These are phyloP conservation scores for Berkeleyomyces rouxiae DNA, from an alignment of 2,329 filamentous ascomycete genomes.

Conservation along the genomic window DNA sequence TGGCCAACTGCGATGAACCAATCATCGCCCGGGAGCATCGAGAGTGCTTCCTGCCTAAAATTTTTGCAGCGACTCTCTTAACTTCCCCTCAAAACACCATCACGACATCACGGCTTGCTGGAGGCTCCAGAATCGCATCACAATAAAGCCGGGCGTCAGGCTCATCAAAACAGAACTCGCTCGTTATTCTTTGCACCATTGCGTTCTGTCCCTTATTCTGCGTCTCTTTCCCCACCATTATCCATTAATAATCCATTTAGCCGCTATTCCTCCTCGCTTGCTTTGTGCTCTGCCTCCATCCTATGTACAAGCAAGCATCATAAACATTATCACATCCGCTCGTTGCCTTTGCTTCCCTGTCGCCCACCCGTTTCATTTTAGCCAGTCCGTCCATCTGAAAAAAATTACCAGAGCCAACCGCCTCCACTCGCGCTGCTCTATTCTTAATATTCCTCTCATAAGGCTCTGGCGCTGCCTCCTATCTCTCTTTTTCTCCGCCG, in stretches of 20 bases:
- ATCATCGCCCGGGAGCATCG: neutral
- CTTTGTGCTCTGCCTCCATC: neutral
- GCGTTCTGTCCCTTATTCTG: neutral
- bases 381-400: neutral
- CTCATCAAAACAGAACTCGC: neutral
- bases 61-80: neutral
- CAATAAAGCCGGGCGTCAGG: neutral
- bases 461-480: neutral
- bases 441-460: constrained; percentile 1
- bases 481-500: neutral
- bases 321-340: neutral
- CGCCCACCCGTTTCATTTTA: neutral
- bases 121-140: no score
- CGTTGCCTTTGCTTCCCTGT: neutral
- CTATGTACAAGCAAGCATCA: no score
- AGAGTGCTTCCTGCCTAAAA: neutral
- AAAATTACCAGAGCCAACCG: neutral
- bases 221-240: neutral
- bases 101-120: neutral
- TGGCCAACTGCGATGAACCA: neutral
- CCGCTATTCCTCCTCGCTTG: neutral
- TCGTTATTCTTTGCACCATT: neutral
- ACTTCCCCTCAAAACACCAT: neutral
- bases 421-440: neutral
- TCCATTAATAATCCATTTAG: neutral